phyloP scores from a whole-genome alignment of 2,329 filamentous ascomycete genomes.

The Pyricularia sp. region DNA sequence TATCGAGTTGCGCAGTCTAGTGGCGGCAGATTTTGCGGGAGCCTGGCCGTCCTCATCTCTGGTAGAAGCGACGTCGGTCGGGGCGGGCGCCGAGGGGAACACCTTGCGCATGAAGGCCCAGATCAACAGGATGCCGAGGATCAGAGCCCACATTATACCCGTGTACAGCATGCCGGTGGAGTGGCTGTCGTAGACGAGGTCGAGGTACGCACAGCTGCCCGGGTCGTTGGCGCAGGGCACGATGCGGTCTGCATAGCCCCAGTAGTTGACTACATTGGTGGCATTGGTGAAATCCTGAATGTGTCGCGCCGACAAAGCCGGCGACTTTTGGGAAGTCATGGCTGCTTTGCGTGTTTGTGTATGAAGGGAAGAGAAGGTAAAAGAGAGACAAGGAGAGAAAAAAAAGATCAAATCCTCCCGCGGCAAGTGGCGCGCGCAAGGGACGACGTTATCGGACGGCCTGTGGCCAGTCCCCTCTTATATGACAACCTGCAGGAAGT shows the following conservation, averaged over 20 bases:
- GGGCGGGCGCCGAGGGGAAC: constrained; percentile 9
- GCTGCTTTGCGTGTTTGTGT: not conserved
- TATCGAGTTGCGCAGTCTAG: constrained; percentile 25
- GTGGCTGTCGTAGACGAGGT: constrained; percentile 39
- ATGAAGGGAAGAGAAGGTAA: not conserved
- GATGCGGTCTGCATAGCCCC: constrained; percentile 36
- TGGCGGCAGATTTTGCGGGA: not conserved
- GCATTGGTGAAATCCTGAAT: constrained; percentile 32
- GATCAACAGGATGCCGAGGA: constrained; percentile 31
- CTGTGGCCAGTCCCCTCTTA: not conserved
- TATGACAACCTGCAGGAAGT: not conserved
- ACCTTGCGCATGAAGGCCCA: constrained; percentile 26
- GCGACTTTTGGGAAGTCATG: not conserved
- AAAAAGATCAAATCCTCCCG: not conserved
- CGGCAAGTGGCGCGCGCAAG: not conserved
- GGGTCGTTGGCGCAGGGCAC: constrained; percentile 35
- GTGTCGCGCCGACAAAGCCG: constrained; percentile 14
- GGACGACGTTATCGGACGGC: not conserved
- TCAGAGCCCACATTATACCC: constrained; percentile 38
- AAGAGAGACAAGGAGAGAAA: not conserved
- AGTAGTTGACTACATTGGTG: constrained; percentile 28
- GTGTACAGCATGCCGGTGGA: constrained; percentile 40
- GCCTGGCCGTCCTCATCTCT: constrained; percentile 9
- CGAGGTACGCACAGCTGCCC: constrained; percentile 40
- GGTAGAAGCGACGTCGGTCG: constrained; percentile 12